These are phyloP conservation scores for Rhynchosporium secalis DNA, from an alignment of 2,329 filamentous ascomycete species.

Conservation along the genomic window DNA sequence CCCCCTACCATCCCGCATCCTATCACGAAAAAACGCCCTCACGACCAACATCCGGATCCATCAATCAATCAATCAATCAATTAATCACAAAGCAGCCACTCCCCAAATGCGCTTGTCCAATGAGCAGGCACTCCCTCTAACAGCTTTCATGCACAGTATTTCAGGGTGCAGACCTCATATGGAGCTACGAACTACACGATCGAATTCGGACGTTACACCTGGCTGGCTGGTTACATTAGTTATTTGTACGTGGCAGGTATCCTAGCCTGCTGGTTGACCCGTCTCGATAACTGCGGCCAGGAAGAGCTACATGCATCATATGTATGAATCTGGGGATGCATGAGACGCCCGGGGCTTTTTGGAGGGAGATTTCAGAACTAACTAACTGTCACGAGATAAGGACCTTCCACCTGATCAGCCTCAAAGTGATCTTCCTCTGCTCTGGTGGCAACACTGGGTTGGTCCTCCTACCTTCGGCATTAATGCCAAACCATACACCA, in stretches of 20 bases:
- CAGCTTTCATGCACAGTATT: conserved; percentile 8
- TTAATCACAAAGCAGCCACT: background rate
- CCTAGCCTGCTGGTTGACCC: background rate
- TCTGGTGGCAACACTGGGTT: background rate
- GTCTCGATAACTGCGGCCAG: background rate
- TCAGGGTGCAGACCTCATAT: conserved; percentile 7
- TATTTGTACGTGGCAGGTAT: conserved; percentile 8
- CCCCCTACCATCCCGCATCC: background rate
- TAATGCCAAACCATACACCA: background rate
- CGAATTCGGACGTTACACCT: conserved; percentile 7
- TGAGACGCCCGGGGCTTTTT: background rate
- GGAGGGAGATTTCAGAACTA: background rate
- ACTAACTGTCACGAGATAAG: conserved; percentile 1
- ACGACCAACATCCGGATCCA: conserved; percentile 4
- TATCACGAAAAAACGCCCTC: conserved; percentile 13
- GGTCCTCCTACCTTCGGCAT: background rate
- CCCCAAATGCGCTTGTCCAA: conserved; percentile 4
- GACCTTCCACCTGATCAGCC: background rate
- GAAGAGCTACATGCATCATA: conserved; percentile 5
- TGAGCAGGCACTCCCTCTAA: background rate
- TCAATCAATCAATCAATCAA: background rate
- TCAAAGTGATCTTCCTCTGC: background rate
- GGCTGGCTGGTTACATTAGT: background rate
- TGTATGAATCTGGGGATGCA: background rate
- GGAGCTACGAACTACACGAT: background rate